phyloP scores from a whole-genome alignment of 1,284 basidiomycete species.

The Pterulicium gracile region DNA sequence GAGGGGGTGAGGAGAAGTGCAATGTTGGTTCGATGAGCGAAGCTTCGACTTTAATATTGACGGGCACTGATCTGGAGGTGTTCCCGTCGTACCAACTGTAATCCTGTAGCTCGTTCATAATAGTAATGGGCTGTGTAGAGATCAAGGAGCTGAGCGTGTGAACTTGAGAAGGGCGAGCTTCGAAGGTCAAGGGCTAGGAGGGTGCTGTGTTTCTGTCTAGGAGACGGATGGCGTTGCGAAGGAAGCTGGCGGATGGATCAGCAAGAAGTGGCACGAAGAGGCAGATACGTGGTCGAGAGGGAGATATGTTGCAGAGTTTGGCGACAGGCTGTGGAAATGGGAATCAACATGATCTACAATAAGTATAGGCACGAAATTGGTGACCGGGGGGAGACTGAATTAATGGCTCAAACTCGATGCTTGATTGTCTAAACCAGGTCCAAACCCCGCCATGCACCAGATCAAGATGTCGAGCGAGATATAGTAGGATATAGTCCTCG shows the following conservation, averaged over 20 bases:
- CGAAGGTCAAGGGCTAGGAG: constrained; percentile 12
- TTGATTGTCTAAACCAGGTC: too few species aligned
- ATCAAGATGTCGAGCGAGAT: too few species aligned
- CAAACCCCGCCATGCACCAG: too few species aligned
- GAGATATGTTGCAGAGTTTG: constrained; percentile 15
- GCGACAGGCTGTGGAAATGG: constrained; percentile 1
- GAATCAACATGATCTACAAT: constrained; percentile 3
- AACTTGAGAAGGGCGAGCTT: constrained; percentile 13
- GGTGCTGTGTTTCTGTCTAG: constrained; percentile 22
- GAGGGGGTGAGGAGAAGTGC: constrained; percentile 24
- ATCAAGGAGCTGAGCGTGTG: constrained; percentile 9
- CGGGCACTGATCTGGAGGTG: constrained; percentile 15
- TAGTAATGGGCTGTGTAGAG: constrained; percentile 27
- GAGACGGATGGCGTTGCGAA: constrained; percentile 17
- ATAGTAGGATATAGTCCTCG: too few species aligned
- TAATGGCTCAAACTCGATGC: background rate
- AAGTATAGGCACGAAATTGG: background rate
- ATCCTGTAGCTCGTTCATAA: constrained; percentile 23
- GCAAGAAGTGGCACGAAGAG: constrained; percentile 6
- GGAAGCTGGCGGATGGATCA: constrained; percentile 10
- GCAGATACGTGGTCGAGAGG: constrained; percentile 17
- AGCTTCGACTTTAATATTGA: constrained; percentile 37
- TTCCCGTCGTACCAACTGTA: constrained; percentile 21
- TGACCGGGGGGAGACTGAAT: constrained; percentile 1
- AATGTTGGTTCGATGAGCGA: constrained; percentile 26